Evolutionary conservation across 495 filamentous ascomycete genomes (phyloP).

Genomic region (Extremus antarcticus): DNA sequence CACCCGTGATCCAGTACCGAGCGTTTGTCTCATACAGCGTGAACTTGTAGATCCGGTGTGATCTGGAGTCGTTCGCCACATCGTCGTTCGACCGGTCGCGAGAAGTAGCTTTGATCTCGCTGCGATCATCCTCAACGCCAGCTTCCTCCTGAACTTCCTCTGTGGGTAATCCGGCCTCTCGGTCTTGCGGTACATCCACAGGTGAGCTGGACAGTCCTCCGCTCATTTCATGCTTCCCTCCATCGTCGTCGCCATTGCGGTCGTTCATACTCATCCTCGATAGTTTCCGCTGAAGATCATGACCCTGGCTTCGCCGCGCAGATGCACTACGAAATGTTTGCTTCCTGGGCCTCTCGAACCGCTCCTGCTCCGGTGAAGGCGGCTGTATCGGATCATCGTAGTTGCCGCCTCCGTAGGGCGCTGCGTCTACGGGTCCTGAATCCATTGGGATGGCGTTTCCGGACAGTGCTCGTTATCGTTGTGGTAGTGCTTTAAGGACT

Average conservation of each 20-base stretch:
- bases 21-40: slow-evolving; percentile 88
- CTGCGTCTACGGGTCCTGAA: slow-evolving; percentile 14
- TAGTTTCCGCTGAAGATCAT: background rate
- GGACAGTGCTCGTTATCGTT: background rate
- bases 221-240: background rate
- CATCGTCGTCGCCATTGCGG: background rate
- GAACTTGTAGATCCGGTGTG: slow-evolving; percentile 71
- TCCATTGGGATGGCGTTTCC: slow-evolving; percentile 8
- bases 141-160: slow-evolving; percentile 3
- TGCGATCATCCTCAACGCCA: background rate
- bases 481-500: background rate
- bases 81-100: background rate
- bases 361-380: slow-evolving; percentile 1
- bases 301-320: background rate
- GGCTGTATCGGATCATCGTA: slow-evolving; percentile 7
- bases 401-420: slow-evolving; percentile 5
- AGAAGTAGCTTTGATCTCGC: slow-evolving; percentile 2
- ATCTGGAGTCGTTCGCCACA: background rate
- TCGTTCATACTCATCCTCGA: background rate
- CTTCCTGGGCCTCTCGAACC: background rate
- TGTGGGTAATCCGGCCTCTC: slow-evolving; percentile 3
- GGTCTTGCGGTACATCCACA: background rate
- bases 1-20: slow-evolving; percentile 87
- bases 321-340: slow-evolving; percentile 3
- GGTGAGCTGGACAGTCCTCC: background rate